Percentiles rank a stretch among this genome's conserved stretches.
phyloP scores from a whole-genome alignment of 768 basidiomycete species.

The Mycena alexandri region DNA sequence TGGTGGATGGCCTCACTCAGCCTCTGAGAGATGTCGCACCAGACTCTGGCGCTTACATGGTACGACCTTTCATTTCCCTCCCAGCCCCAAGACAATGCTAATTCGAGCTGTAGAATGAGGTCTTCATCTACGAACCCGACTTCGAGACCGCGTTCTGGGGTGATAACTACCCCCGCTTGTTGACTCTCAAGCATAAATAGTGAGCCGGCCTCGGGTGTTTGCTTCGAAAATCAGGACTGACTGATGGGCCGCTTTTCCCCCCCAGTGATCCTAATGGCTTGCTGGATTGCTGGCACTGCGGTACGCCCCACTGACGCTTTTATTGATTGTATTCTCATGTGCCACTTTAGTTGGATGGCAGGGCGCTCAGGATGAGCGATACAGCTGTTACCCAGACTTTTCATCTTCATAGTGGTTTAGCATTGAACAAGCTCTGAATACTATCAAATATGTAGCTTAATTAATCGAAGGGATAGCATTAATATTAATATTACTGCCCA shows the following conservation, averaged over 20 bases:
- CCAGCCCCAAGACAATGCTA: slow-evolving; percentile 12
- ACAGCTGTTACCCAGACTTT: slow-evolving; percentile 24
- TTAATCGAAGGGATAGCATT: no score
- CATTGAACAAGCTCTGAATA: no score
- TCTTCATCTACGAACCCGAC: slow-evolving; percentile 33
- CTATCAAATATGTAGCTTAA: no score
- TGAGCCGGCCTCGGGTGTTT: slow-evolving; percentile 34
- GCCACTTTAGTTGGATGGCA: slow-evolving; percentile 23
- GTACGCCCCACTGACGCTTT: slow-evolving; percentile 37
- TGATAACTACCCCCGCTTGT: slow-evolving; percentile 47
- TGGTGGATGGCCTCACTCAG: slow-evolving; percentile 16
- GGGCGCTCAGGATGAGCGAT: slow-evolving; percentile 21
- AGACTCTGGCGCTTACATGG: slow-evolving; percentile 23
- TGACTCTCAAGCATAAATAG: slow-evolving; percentile 51
- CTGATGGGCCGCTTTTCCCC: not conserved
- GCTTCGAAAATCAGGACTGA: not conserved
- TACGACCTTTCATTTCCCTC: slow-evolving; percentile 15
- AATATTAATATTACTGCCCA: no score
- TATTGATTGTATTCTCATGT: slow-evolving; percentile 14
- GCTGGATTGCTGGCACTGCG: slow-evolving; percentile 52
- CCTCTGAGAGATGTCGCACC: slow-evolving; percentile 22
- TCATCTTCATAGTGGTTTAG: slow-evolving; percentile 15
- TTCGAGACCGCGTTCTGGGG: slow-evolving; percentile 51
- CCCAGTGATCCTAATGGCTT: slow-evolving; percentile 46
- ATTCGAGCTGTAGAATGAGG: slow-evolving; percentile 20